Evolutionary conservation across 306 rosid genomes (phyloP).

Genomic region (Fragaria ananassa): DNA sequence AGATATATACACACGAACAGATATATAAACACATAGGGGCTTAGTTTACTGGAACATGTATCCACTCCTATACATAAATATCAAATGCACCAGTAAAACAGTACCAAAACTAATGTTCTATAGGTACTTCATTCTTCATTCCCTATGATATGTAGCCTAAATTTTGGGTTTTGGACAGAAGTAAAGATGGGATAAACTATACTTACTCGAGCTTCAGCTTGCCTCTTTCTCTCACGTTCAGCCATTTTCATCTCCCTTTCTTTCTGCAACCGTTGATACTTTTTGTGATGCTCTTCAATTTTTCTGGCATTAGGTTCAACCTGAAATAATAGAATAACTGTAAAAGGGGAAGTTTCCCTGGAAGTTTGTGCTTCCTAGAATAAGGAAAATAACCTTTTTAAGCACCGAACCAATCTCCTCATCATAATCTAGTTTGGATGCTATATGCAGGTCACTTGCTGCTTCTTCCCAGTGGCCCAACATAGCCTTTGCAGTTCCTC

Average conservation of each 20-base stretch:
- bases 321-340: constrained; percentile 35
- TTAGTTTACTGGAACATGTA: neutral
- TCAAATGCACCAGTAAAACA: neutral
- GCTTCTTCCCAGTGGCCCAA: constrained; percentile 79
- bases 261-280: constrained; percentile 55
- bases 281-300: constrained; percentile 73
- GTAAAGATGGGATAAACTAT: constrained; percentile 13
- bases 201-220: constrained; percentile 54
- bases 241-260: constrained; percentile 51
- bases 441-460: constrained; percentile 64
- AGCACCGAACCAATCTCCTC: constrained; percentile 68
- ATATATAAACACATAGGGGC: neutral
- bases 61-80: neutral
- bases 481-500: constrained; percentile 79
- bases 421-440: constrained; percentile 70
- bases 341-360: constrained; percentile 8
- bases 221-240: constrained; percentile 47
- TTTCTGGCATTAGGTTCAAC: constrained; percentile 73
- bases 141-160: neutral
- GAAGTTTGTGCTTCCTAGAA: constrained; percentile 12
- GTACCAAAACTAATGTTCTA: constrained; percentile 1
- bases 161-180: neutral
- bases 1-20: neutral
- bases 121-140: neutral
- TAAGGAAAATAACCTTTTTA: constrained; percentile 47